Evolutionary conservation across 139 green algal species (phyloP), one percentile per base, ranked within the genome.

Genomic region (Chlamydomonas schloesseri): DNA sequence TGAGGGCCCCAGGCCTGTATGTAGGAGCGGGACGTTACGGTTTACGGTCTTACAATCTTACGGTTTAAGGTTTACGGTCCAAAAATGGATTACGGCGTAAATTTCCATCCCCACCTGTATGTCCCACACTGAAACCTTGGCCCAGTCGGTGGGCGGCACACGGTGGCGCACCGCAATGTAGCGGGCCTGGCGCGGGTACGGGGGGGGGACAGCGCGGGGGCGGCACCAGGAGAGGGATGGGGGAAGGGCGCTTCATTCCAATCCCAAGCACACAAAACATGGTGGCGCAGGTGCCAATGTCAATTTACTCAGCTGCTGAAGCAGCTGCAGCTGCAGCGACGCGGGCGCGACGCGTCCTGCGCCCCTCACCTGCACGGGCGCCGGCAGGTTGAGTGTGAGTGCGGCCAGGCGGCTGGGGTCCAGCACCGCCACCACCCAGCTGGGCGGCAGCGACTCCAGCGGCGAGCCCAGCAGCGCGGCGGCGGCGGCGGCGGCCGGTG

Each of bases 121-220:
- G 53, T 53, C 67, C 80, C 80, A 86, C 31, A 86, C 68, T 26
- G 58, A 77, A 6, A 70, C 80, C 68, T 86, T 86, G 26, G 33
- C 33, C 24, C 26, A 78, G 50, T 78, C 79, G 3, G 34, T 29
- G 50, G 78, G 68, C 26, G 15, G 9, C 33, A 86, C 53, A 34
- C 34, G 23, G 53, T 86, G 80, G 8, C 62, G 46, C 26, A 86
- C 80, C 23, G 47, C 50, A 0, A 86, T 6, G 80, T 75, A 86
- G 68, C 80, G 80, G 2, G 46, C 67, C 67, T 76, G 67, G 1
- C 23, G 67, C 8, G 29, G 29, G 13, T 6, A 31, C 58, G 34
- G 62, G 13, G 2, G 62, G 62, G 13, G 2, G 62, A 11, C 24
- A 31, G 26, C 5, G 13, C 24, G 62, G 13, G 62, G 28, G 13